Evolutionary conservation across 495 filamentous ascomycete species (phyloP).

Genomic region (Aspergillus hancockii): DNA sequence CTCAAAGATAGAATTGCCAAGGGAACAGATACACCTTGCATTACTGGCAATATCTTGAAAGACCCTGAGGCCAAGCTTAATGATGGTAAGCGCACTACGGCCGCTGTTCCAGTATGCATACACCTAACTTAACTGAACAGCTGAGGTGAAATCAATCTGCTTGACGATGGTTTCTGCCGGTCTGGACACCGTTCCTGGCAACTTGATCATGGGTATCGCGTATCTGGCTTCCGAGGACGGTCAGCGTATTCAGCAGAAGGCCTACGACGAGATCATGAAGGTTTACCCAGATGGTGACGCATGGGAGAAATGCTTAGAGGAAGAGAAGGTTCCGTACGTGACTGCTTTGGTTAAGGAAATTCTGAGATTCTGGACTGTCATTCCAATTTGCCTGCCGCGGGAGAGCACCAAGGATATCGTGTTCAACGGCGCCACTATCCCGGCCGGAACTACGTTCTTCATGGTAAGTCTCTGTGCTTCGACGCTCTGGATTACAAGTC

Average conservation of each 20-base stretch:
- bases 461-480: slow-evolving; percentile 45
- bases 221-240: slow-evolving; percentile 64
- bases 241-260: slow-evolving; percentile 62
- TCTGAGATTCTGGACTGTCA: slow-evolving; percentile 72
- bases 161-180: slow-evolving; percentile 75
- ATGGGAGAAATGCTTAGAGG: slow-evolving; percentile 63
- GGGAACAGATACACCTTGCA: slow-evolving; percentile 69
- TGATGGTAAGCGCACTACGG: slow-evolving; percentile 45
- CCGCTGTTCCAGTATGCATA: neutral
- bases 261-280: slow-evolving; percentile 62
- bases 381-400: slow-evolving; percentile 69
- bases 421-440: slow-evolving; percentile 60
- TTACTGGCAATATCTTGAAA: slow-evolving; percentile 68
- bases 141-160: slow-evolving; percentile 71
- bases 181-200: slow-evolving; percentile 69
- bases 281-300: slow-evolving; percentile 66
- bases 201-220: slow-evolving; percentile 71
- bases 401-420: slow-evolving; percentile 64
- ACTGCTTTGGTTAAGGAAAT: slow-evolving; percentile 70
- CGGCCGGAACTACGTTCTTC: slow-evolving; percentile 66
- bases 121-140: slow-evolving; percentile 31
- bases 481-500: neutral
- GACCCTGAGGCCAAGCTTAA: slow-evolving; percentile 63
- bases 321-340: slow-evolving; percentile 72
- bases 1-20: slow-evolving; percentile 60